These are phyloP conservation scores for Umbelopsis sp. DNA, from an alignment of 371 early-diverging fungal genomes.

Conservation along the genomic window DNA sequence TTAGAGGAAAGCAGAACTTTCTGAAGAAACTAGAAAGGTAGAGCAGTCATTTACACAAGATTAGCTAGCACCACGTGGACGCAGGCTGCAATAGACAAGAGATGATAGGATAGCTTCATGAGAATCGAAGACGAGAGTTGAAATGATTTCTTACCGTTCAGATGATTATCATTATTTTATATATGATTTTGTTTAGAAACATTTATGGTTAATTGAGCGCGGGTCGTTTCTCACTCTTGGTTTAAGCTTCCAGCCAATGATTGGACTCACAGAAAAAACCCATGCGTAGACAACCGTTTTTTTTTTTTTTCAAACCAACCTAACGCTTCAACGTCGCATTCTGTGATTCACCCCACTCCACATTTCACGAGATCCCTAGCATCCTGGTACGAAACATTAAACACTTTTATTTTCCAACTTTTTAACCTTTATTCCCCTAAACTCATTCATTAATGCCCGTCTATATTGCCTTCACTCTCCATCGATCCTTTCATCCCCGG, in stretches of 20 bases:
- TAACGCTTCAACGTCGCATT: background rate
- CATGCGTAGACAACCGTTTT: background rate
- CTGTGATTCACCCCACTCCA: background rate
- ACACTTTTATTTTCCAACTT: background rate
- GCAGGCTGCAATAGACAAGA: background rate
- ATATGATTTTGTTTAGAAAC: background rate
- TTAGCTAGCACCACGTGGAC: background rate
- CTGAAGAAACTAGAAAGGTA: background rate
- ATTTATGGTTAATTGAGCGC: background rate
- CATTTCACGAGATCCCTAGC: background rate
- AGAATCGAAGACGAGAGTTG: background rate
- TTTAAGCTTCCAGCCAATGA: slow-evolving; percentile 8
- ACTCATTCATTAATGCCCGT: background rate
- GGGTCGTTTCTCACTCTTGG: background rate
- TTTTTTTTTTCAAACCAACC: background rate
- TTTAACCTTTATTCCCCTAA: background rate
- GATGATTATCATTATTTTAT: too few relatives aligned
- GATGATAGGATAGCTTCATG: background rate
- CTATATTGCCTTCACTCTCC: background rate
- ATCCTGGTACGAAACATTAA: background rate
- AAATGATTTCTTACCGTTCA: too few relatives aligned
- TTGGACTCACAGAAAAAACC: background rate
- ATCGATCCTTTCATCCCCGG: background rate
- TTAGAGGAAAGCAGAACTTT: background rate
- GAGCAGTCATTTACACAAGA: background rate